phyloP scores from a whole-genome alignment of 2,329 filamentous ascomycete species.

The Arthrobotrys iridis region DNA sequence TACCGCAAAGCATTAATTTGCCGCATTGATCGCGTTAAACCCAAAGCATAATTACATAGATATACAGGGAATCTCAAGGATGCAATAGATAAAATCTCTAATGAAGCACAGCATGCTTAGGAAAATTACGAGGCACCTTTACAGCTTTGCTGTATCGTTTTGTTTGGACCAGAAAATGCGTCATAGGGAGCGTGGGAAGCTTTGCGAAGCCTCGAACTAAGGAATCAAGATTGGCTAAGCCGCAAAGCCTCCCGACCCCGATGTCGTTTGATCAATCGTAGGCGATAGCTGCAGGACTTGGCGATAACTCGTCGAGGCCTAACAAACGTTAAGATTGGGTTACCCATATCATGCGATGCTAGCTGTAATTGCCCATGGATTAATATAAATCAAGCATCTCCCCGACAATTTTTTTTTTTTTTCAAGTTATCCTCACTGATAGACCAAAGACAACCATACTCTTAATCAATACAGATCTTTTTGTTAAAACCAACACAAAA shows the following conservation, averaged over 20 bases:
- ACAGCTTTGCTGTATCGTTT: background rate
- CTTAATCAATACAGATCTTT: no score
- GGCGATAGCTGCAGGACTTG: background rate
- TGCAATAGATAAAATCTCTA: background rate
- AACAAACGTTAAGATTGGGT: no score
- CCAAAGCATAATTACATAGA: background rate
- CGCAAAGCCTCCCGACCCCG: background rate
- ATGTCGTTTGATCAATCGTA: no score
- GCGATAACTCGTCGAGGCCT: no score
- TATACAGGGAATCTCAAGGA: background rate
- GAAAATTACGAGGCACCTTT: background rate
- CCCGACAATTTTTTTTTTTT: no score
- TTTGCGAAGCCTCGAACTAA: no score
- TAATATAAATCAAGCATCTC: background rate
- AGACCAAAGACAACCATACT: background rate
- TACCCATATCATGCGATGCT: no score
- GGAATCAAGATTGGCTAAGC: constrained; percentile 1
- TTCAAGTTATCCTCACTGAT: no score
- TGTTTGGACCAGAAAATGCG: background rate
- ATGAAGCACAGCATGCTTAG: background rate
- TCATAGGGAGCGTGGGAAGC: background rate
- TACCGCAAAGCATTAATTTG: no score
- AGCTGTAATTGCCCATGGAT: no score
- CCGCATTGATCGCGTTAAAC: no score
- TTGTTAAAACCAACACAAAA: background rate